These are phyloP conservation scores for Coemansia sp. DNA, from an alignment of 192 early-diverging fungal genomes.

Conservation along the genomic window DNA sequence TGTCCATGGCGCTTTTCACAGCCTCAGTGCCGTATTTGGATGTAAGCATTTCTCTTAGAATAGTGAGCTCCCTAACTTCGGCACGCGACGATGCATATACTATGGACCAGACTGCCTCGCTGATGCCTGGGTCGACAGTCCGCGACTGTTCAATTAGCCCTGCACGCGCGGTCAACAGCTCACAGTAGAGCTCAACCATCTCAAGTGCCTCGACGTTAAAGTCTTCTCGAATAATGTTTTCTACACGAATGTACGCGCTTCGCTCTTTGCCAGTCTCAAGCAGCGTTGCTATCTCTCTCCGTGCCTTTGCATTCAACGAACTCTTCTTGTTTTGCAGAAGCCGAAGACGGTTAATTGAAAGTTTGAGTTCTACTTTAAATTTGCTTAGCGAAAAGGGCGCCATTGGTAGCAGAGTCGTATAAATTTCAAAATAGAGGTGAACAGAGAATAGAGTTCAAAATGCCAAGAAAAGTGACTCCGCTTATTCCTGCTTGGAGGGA, in stretches of 20 bases:
- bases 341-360: slow-evolving; percentile 82
- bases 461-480: no score
- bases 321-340: slow-evolving; percentile 86
- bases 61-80: slow-evolving; percentile 78
- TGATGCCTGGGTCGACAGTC: slow-evolving; percentile 78
- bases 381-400: slow-evolving; percentile 23
- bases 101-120: slow-evolving; percentile 84
- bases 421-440: neutral
- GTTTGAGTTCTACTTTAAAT: slow-evolving; percentile 87
- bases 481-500: no score
- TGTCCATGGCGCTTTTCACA: slow-evolving; percentile 68
- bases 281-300: slow-evolving; percentile 79
- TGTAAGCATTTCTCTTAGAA: slow-evolving; percentile 76
- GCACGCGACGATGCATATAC: slow-evolving; percentile 87
- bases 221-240: slow-evolving; percentile 95
- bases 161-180: slow-evolving; percentile 81
- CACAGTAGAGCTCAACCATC: slow-evolving; percentile 88
- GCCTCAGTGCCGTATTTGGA: slow-evolving; percentile 85
- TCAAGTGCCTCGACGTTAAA: slow-evolving; percentile 90
- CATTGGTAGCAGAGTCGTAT: neutral
- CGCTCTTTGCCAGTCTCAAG: slow-evolving; percentile 81
- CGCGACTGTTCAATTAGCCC: slow-evolving; percentile 82
- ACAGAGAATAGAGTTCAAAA: no score
- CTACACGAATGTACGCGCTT: slow-evolving; percentile 83
- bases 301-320: slow-evolving; percentile 66